phyloP scores from a whole-genome alignment of 257 asterid genomes.

The Nicotiana knightiana region DNA sequence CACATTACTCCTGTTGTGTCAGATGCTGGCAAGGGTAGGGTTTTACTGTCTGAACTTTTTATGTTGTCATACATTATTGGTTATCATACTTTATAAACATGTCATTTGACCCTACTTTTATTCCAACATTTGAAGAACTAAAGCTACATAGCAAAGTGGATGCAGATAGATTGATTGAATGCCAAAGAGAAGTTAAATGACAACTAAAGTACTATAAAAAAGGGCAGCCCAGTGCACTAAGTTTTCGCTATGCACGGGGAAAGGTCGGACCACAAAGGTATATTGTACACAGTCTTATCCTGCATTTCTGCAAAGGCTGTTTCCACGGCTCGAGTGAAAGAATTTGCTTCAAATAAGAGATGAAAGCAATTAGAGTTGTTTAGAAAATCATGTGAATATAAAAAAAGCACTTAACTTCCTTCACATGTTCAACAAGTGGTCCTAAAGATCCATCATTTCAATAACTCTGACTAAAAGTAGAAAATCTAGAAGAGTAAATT shows the following conservation, averaged over 20 bases:
- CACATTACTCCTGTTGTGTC: not conserved
- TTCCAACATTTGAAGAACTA: not conserved
- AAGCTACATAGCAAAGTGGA: not conserved
- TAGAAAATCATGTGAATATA: not conserved
- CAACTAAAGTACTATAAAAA: not conserved
- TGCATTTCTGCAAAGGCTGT: no score
- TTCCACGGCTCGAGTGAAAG: no score
- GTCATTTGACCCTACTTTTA: not conserved
- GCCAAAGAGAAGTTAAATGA: not conserved
- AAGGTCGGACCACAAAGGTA: no score
- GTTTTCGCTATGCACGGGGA: no score
- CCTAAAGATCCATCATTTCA: not conserved
- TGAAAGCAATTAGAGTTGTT: not conserved
- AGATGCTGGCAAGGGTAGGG: not conserved
- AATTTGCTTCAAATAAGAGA: not conserved
- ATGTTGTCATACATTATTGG: not conserved
- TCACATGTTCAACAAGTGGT: constrained; percentile 9
- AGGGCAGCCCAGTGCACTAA: no score
- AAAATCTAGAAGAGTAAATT: not conserved
- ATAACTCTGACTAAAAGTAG: not conserved
- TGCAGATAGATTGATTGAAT: not conserved
- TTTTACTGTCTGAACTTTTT: not conserved
- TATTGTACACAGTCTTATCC: no score
- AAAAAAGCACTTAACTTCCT: not conserved
- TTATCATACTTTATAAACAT: not conserved